Percentiles rank a stretch among this genome's conserved stretches.
Conservation (phyloP, 495 filamentous ascomycete genomes). For the Penicillium angulare region DNA sequence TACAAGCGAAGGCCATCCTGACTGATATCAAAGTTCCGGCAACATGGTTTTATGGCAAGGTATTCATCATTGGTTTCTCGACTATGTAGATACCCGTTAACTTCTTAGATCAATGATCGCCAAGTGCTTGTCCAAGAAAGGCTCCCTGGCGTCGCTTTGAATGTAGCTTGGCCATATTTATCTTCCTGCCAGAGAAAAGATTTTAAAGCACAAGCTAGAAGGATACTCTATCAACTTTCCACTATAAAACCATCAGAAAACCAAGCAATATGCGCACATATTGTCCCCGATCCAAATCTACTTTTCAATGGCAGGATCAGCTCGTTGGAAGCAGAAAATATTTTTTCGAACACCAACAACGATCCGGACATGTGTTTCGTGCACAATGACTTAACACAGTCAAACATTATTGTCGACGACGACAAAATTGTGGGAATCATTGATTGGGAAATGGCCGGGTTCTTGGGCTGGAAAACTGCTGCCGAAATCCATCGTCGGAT, state of each 20-base stretch:
- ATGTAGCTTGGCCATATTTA: conserved; percentile 44
- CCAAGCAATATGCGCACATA: conserved; percentile 19
- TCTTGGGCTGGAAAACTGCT: conserved; percentile 42
- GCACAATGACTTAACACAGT: conserved; percentile 43
- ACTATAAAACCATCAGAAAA: conserved; percentile 20
- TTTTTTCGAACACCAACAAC: conserved; percentile 26
- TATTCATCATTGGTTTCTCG: conserved; percentile 14
- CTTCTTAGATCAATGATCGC: conserved; percentile 36
- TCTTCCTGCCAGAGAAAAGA: conserved; percentile 32
- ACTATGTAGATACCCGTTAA: conserved; percentile 6
- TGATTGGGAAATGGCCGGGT: conserved; percentile 50
- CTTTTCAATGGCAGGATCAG: conserved; percentile 33
- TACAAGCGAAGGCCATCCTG: conserved; percentile 29
- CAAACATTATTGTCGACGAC: conserved; percentile 43
- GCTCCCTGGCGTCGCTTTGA: conserved; percentile 40
- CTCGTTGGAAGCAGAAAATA: conserved; percentile 29
- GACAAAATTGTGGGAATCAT: conserved; percentile 42
- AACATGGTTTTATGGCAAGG: conserved; percentile 42
- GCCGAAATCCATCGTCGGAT: conserved; percentile 35
- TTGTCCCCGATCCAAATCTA: conserved; percentile 38
- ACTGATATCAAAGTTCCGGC: conserved; percentile 33
- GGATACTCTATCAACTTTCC: conserved; percentile 29
- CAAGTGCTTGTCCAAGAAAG: conserved; percentile 43
- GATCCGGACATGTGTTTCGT: conserved; percentile 37
- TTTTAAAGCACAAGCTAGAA: conserved; percentile 41